Evolutionary conservation across 1,284 basidiomycete genomes (phyloP), one percentile per base, ranked within the genome.

Genomic region (Inonotus hispidus): DNA sequence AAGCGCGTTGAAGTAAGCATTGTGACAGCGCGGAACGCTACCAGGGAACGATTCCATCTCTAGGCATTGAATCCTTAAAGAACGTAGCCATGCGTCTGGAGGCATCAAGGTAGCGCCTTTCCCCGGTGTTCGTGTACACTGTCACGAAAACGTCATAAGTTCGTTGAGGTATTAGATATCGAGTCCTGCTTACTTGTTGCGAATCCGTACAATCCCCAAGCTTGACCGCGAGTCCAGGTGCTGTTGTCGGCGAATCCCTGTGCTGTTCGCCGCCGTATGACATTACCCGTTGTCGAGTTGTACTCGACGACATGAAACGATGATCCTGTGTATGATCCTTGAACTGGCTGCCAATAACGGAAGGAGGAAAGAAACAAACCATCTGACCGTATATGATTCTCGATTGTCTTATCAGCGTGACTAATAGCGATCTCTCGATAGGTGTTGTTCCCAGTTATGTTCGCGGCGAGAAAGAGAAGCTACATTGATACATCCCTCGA

Each of bases 221-320:
- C 79, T 70, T 89, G 83, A 4, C 86, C 87, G 32, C 87, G 79
- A 52, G 82, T 80, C 87, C 87, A 89, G 10, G 87, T 88, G 68
- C 84, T 87, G 64, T 74, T 76, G 67, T 87, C 78, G 11, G 84
- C 74, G 66, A 77, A 88, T 0, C 86, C 87, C 68, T 89, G 87
- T 0, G 77, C 71, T 0, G 87, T 88, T 54, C 77, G 71, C 65
- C 78, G 80, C 45, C 70, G 69, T 55, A 83, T 80, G 13, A 89
- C 85, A 1, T 64, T 69, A 3, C 87, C 87, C 3, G 84, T 87
- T 0, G 78, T 83, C 5, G 80, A 74, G 66, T 87, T 79, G 72
- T 88, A 90, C 60, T 86, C 81, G 11, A 89, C 76, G 39, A 89
- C 81, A 67, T 89, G 87, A 76, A 79, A 88, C 1, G 84, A 84